Conservation (phyloP, 169 alveolate genomes). For the Cryptosporidium ryanae region DNA sequence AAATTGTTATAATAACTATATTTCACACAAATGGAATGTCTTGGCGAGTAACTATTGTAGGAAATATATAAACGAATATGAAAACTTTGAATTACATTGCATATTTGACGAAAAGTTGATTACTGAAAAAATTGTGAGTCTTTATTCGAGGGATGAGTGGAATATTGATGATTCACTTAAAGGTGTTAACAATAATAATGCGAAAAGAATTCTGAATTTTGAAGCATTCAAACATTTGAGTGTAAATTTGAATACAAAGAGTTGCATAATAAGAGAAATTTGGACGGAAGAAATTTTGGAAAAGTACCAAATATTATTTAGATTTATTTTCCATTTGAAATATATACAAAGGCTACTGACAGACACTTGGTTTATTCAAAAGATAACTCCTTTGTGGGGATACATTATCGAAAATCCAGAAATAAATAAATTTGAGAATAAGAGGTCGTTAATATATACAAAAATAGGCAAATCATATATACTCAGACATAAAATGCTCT, state of each 20-base stretch:
- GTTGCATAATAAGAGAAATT: neutral
- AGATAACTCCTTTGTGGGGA: conserved; percentile 36
- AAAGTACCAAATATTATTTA: conserved; percentile 31
- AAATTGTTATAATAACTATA: neutral
- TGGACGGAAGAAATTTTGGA: conserved; percentile 29
- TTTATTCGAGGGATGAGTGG: neutral
- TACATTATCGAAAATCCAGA: neutral
- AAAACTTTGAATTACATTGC: neutral
- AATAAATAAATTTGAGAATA: neutral
- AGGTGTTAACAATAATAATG: neutral
- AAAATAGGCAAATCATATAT: conserved; percentile 1
- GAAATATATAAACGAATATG: neutral
- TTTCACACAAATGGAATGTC: conserved; percentile 30
- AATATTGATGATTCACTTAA: neutral
- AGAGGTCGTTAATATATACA: neutral
- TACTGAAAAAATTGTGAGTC: conserved; percentile 8
- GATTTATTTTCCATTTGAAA: conserved; percentile 45
- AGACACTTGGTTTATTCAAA: conserved; percentile 27
- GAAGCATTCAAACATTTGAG: conserved; percentile 46
- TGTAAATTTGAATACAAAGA: neutral
- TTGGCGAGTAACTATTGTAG: conserved; percentile 8
- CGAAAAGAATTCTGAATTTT: neutral
- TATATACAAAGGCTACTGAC: conserved; percentile 20
- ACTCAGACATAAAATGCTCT: conserved; percentile 57
- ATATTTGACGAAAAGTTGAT: conserved; percentile 7